Percentiles rank a stretch among this genome's conserved stretches.
These are phyloP conservation scores for Viola odorata DNA, from an alignment of 345 rosid genomes.

Conservation along the genomic window DNA sequence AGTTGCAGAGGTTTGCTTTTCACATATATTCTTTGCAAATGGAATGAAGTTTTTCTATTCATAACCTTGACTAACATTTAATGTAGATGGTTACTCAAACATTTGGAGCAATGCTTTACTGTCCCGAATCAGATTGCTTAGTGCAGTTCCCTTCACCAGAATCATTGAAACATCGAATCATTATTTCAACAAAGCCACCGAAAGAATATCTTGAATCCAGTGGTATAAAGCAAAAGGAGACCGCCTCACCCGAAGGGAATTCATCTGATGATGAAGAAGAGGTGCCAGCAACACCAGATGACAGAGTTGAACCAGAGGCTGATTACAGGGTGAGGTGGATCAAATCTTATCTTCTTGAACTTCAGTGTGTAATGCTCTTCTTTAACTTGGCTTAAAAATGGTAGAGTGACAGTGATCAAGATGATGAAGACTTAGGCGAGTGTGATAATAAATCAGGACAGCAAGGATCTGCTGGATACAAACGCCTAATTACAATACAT, in stretches of 20 bases:
- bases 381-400: conserved; percentile 5
- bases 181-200: conserved; percentile 94
- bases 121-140: conserved; percentile 64
- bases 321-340: conserved; percentile 18
- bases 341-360: not conserved
- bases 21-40: not conserved
- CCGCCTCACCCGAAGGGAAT: conserved; percentile 19
- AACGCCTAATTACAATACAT: conserved; percentile 47
- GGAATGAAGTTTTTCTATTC: not conserved
- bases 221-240: conserved; percentile 30
- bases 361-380: not conserved
- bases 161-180: conserved; percentile 52
- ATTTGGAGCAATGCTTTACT: conserved; percentile 67
- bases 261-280: conserved; percentile 45
- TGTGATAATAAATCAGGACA: conserved; percentile 7
- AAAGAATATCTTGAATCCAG: conserved; percentile 68
- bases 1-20: conserved; percentile 63
- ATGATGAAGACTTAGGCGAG: conserved; percentile 12
- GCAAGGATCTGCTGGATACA: conserved; percentile 26
- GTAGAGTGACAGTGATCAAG: conserved; percentile 31
- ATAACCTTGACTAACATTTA: conserved; percentile 6
- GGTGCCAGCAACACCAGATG: conserved; percentile 5
- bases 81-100: conserved; percentile 67
- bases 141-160: conserved; percentile 77
- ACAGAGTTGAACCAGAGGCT: conserved; percentile 8